phyloP scores from a whole-genome alignment of 1,284 basidiomycete species.

The Cutaneotrichosporon sp. region DNA sequence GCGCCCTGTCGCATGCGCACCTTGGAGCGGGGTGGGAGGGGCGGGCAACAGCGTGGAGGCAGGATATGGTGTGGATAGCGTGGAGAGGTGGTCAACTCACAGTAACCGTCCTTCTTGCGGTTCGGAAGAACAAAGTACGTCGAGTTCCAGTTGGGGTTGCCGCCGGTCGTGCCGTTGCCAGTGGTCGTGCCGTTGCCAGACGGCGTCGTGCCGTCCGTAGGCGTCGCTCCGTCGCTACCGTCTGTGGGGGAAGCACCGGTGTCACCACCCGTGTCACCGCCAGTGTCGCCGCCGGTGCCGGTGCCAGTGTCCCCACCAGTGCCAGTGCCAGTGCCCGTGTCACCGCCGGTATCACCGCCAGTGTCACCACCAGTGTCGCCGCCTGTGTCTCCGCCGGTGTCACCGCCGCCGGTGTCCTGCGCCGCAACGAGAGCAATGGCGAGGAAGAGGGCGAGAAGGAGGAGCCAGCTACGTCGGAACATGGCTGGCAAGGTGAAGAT shows the following conservation, averaged over 20 bases:
- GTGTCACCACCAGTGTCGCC: not conserved
- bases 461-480: not conserved
- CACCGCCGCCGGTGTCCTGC: not conserved
- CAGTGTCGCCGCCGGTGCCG: not conserved
- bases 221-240: not conserved
- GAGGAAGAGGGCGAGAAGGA: not conserved
- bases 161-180: not conserved
- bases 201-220: not conserved
- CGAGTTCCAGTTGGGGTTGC: conserved; percentile 7
- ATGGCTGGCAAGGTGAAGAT: not conserved
- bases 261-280: not conserved
- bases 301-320: not conserved
- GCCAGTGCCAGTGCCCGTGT: not conserved
- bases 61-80: too few species aligned
- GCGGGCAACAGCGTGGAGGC: too few species aligned
- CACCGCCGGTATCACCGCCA: not conserved
- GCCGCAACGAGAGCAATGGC: not conserved
- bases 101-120: conserved; percentile 11
- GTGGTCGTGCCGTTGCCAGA: not conserved
- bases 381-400: not conserved
- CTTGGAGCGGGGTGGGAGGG: too few species aligned
- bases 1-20: too few species aligned
- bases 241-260: not conserved
- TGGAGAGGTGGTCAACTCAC: conserved; percentile 2
- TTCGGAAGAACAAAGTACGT: conserved; percentile 8